Percentiles rank a stretch among this genome's conserved stretches.
Evolutionary conservation across 2,329 filamentous ascomycete genomes (phyloP).

Genomic region (Cladosporium sp.): DNA sequence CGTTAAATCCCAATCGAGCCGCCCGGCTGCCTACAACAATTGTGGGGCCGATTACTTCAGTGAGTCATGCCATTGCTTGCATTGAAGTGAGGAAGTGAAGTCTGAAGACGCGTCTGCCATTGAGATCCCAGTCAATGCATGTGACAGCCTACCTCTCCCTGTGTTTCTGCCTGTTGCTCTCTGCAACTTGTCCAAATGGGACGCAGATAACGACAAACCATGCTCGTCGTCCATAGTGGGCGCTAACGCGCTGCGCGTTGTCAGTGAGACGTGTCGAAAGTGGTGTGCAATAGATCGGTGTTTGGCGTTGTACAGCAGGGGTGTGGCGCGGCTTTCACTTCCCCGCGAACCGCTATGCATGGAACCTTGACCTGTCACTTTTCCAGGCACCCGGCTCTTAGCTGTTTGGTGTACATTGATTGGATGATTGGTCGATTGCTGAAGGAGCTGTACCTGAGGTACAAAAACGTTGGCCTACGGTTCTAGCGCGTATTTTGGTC

Average conservation of each 20-base stretch:
- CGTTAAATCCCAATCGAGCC: not conserved
- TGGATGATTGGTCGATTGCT: not conserved
- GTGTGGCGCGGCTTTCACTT: not conserved
- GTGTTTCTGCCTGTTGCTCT: conserved; percentile 11
- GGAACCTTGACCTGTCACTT: not conserved
- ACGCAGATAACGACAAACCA: not conserved
- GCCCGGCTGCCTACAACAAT: not conserved
- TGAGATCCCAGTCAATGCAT: not conserved
- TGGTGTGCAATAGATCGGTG: not conserved
- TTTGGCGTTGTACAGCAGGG: not conserved
- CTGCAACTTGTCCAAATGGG: not conserved
- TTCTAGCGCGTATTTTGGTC: no score
- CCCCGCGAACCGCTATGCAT: conserved; percentile 2
- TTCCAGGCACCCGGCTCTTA: not conserved
- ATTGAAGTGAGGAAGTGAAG: not conserved
- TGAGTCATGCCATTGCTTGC: not conserved
- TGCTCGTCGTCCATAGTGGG: not conserved
- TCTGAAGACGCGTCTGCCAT: not conserved
- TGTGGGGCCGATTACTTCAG: not conserved
- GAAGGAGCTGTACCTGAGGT: no score
- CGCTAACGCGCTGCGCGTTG: not conserved
- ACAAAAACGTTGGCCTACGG: no score
- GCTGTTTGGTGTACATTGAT: not conserved
- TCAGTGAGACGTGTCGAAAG: not conserved
- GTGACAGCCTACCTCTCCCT: conserved; percentile 1